phyloP scores from a whole-genome alignment of 306 rosid genomes.

The Medicago ruthenica region DNA sequence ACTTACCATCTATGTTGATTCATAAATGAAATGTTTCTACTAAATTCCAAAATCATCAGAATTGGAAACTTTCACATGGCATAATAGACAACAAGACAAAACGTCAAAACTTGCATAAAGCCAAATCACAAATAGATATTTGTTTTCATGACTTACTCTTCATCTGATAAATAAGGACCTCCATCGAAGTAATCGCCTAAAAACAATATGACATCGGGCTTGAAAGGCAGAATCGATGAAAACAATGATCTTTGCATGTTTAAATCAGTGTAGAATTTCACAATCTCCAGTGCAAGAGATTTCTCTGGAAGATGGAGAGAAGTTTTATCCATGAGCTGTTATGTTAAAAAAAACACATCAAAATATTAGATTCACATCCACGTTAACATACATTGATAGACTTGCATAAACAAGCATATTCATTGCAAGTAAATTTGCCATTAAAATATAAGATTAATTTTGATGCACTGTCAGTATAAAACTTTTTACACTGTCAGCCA shows the following conservation, averaged over 20 bases:
- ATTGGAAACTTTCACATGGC: constrained; percentile 6
- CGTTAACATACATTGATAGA: constrained; percentile 7
- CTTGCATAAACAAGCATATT: constrained; percentile 13
- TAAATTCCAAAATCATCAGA: constrained; percentile 23
- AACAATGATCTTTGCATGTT: constrained; percentile 84
- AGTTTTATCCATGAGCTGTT: constrained; percentile 87
- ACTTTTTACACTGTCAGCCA: not conserved
- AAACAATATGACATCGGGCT: constrained; percentile 74
- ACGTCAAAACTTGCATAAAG: constrained; percentile 18
- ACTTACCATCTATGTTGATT: constrained; percentile 12
- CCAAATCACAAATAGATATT: constrained; percentile 6
- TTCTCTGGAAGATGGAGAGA: constrained; percentile 69
- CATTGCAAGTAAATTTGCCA: not conserved
- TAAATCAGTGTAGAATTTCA: constrained; percentile 78
- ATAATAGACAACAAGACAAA: constrained; percentile 30
- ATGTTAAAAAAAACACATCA: constrained; percentile 19
- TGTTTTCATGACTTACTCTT: constrained; percentile 68
- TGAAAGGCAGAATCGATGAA: constrained; percentile 66
- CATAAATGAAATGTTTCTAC: constrained; percentile 15
- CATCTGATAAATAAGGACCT: constrained; percentile 68
- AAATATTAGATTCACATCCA: constrained; percentile 18
- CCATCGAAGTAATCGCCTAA: constrained; percentile 91
- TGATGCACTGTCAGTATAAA: not conserved
- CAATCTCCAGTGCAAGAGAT: constrained; percentile 72
- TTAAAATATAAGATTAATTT: not conserved